Evolutionary conservation across 768 basidiomycete genomes (phyloP).

Genomic region (Boletellus sp.): DNA sequence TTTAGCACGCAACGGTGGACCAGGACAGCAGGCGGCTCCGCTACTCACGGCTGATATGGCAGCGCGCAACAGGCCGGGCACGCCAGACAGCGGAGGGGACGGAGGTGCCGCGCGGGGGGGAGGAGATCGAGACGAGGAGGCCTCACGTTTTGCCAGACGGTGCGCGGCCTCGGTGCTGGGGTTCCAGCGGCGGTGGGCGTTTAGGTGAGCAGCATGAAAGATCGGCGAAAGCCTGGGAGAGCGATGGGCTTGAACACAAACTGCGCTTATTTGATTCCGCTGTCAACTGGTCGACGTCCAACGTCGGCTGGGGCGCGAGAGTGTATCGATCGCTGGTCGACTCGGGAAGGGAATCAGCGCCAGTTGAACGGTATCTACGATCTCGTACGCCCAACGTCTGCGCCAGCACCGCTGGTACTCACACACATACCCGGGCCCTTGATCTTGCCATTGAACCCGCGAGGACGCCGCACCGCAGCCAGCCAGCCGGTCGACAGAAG

Average conservation of each 20-base stretch:
- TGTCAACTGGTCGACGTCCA: conserved; percentile 25
- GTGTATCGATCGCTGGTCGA: conserved; percentile 10
- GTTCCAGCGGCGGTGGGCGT: conserved; percentile 10
- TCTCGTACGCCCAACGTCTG: neutral
- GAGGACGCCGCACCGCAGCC: conserved; percentile 32
- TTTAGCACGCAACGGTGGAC: conserved; percentile 27
- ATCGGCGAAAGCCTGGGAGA: conserved; percentile 13
- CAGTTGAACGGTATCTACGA: neutral
- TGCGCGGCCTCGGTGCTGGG: conserved; percentile 8
- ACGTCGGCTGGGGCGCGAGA: conserved; percentile 6
- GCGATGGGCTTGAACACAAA: conserved; percentile 10
- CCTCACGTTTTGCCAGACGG: conserved; percentile 22
- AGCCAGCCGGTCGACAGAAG: conserved; percentile 27
- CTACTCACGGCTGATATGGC: conserved; percentile 21
- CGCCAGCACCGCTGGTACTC: conserved; percentile 7
- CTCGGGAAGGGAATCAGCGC: conserved; percentile 1
- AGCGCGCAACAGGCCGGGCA: conserved; percentile 6
- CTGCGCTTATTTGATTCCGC: conserved; percentile 27
- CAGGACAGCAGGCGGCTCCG: conserved; percentile 28
- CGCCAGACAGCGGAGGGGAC: conserved; percentile 1
- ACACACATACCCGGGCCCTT: conserved; percentile 3
- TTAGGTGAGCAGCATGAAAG: conserved; percentile 25
- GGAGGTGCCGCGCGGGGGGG: conserved; percentile 4
- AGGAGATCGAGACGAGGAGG: conserved; percentile 2
- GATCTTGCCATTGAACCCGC: conserved; percentile 12